phyloP scores from a whole-genome alignment of 306 rosid genomes.

The Cucurbita pepo region DNA sequence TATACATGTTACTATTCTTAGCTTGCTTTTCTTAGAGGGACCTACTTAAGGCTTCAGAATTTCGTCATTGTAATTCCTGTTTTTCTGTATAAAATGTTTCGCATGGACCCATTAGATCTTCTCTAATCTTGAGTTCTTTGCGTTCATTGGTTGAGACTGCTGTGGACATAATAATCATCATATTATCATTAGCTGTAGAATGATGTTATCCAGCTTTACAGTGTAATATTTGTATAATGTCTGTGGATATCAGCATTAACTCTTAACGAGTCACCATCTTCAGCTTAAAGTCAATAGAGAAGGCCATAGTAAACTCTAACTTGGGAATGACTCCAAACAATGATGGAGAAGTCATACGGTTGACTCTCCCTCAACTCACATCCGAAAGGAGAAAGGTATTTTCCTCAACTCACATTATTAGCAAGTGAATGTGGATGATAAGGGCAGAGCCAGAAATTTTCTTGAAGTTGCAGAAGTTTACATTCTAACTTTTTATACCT shows the following conservation, averaged over 20 bases:
- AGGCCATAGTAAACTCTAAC: constrained; percentile 80
- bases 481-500: neutral
- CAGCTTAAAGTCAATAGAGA: constrained; percentile 91
- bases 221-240: constrained; percentile 4
- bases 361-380: constrained; percentile 76
- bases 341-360: constrained; percentile 73
- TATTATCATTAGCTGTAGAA: neutral
- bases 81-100: neutral
- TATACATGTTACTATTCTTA: too few species aligned
- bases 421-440: neutral
- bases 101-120: neutral
- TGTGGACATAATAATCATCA: neutral
- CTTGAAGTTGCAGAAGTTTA: neutral
- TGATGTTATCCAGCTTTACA: neutral
- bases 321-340: constrained; percentile 91
- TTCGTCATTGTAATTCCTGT: neutral
- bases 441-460: neutral
- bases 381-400: constrained; percentile 88
- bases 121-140: neutral
- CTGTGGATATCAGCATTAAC: constrained; percentile 7
- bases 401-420: neutral
- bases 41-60: neutral
- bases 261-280: constrained; percentile 10
- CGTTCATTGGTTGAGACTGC: neutral
- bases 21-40: neutral